These are phyloP conservation scores for Picea glauca DNA, from an alignment of 75 land plant genomes.

Conservation along the genomic window DNA sequence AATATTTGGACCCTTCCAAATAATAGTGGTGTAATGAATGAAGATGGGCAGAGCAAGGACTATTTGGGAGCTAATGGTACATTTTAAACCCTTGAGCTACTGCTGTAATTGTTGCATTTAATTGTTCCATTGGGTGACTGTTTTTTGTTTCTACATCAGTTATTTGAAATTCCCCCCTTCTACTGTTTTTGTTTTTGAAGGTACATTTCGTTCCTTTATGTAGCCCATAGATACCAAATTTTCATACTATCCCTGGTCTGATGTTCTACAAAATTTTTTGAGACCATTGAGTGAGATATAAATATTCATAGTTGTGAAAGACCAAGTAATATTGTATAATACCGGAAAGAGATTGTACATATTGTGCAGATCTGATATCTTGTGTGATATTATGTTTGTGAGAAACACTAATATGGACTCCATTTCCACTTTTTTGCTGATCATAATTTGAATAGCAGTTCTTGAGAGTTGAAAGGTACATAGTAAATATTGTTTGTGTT, in stretches of 20 bases:
- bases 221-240: background rate
- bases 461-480: too few relatives aligned
- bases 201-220: background rate
- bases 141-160: background rate
- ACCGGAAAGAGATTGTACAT: background rate
- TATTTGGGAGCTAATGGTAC: constrained; percentile 20
- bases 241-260: background rate
- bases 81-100: background rate
- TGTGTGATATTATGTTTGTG: too few relatives aligned
- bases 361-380: background rate
- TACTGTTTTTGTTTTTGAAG: background rate
- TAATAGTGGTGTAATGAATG: constrained; percentile 50
- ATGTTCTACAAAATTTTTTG: background rate
- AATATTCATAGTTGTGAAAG: background rate
- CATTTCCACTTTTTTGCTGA: too few relatives aligned
- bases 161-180: background rate
- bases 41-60: constrained; percentile 40
- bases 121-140: background rate
- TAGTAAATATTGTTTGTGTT: too few relatives aligned
- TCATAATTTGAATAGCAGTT: too few relatives aligned
- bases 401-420: too few relatives aligned
- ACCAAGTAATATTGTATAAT: background rate
- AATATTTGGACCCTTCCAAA: constrained; percentile 82
- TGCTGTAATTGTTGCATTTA: background rate
- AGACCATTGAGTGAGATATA: background rate